Base-by-base conservation (phyloP, 768 basidiomycete species). In the Strobilomyces dryophilus region DNA sequence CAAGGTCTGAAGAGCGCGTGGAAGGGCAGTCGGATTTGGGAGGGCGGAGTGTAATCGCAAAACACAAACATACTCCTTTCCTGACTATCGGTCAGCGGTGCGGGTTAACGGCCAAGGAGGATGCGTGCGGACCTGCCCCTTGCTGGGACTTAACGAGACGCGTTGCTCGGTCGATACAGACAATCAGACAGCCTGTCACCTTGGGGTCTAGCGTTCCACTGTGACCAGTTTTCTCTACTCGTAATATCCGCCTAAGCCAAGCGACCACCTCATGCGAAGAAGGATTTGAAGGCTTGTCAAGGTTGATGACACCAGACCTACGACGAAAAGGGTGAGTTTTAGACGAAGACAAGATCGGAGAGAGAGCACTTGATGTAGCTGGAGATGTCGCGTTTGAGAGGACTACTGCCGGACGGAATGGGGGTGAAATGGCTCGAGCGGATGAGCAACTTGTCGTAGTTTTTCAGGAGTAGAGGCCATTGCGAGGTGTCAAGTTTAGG, bases 181-280 rank as follows among this genome's bases (percentile, higher is more conserved):
- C 97, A 66, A 98, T 98, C 61, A 99, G 71, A 73, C 97, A 99
- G 14, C 97, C 97, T 47, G 97, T 99, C 60, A 99, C 97, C 72
- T 99, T 99, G 45, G 97, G 97, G 70, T 99, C 97, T 44, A 99
- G 81, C 41, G 97, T 99, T 60, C 97, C 97, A 54, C 94, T 97
- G 74, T 99, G 97, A 39, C 97, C 97, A 0, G 97, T 99, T 75
- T 99, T 98, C 72, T 98, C 97, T 24, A 89, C 92, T 20, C 95
- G 85, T 49, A 99, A 72, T 58, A 99, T 99, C n/a, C 97, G 84
- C 62, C 95, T 82, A 57, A 99, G 74, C 97, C 97, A 99, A 15
- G 97, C 97, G 60, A 99, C 97, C 49, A 99, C 97, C 78, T 99
- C 97, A 72, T 99, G 97, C 5, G 95, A 95, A 17, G 95, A 97